Conservation (phyloP, 1,284 basidiomycete genomes). For the Meira miltonrushii region DNA sequence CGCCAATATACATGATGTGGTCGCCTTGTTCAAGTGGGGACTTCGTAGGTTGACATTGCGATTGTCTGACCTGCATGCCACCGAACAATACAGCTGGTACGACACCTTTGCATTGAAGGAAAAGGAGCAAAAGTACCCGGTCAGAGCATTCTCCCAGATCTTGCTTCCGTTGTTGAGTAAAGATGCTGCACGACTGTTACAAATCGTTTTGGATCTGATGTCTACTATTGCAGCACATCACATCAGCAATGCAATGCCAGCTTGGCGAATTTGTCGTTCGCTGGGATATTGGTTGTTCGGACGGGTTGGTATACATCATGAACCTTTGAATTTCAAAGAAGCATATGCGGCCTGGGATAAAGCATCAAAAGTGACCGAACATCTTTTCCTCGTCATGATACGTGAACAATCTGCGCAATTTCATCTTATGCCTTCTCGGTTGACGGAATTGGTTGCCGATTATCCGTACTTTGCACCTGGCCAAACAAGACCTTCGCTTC, state of each 20-base stretch:
- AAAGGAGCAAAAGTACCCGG: conserved; percentile 20
- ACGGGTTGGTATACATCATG: conserved; percentile 26
- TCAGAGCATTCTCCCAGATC: conserved; percentile 23
- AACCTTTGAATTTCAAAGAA: conserved; percentile 25
- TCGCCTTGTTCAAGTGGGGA: conserved; percentile 36
- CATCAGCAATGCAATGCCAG: conserved; percentile 37
- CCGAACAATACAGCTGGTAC: conserved; percentile 28
- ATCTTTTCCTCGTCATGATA: conserved; percentile 36
- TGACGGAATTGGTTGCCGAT: conserved; percentile 28
- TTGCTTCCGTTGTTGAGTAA: conserved; percentile 25
- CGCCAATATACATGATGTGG: conserved; percentile 29
- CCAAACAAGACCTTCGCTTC: conserved; percentile 14
- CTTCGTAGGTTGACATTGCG: conserved; percentile 27
- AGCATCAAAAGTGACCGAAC: conserved; percentile 22
- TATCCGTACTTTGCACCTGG: conserved; percentile 25
- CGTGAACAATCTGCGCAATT: conserved; percentile 28
- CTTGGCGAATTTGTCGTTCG: conserved; percentile 21
- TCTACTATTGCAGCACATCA: conserved; percentile 32
- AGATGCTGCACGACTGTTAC: conserved; percentile 24
- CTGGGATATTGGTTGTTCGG: conserved; percentile 41
- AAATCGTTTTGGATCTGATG: conserved; percentile 31
- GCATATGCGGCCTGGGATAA: conserved; percentile 12
- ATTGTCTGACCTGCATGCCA: conserved; percentile 25
- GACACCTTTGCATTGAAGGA: conserved; percentile 26
- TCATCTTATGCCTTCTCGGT: conserved; percentile 30